Evolutionary conservation across 2,329 filamentous ascomycete genomes (phyloP), one percentile per base, ranked within the genome.

Genomic region (Tolypocladium amazonense): DNA sequence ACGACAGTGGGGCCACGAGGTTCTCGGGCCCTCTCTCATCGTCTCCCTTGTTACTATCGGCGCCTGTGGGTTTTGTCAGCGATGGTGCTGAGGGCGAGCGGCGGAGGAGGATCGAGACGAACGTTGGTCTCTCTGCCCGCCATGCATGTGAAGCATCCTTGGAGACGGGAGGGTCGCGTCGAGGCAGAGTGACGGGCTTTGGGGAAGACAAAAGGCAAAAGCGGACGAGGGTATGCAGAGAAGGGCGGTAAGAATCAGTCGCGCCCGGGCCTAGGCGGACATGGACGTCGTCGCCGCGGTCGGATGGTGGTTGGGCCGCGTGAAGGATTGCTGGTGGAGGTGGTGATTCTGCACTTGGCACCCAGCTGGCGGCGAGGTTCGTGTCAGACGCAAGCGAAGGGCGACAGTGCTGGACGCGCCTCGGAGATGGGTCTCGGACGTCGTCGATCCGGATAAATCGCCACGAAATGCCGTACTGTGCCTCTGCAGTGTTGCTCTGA

Each of bases 1-100:
- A 75, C 62, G 79, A 77, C 60, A 83, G 70, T 55, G 78, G 72
- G 50, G 77, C 73, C 59, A 75, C 67, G 62, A 81, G 75, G 68
- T 77, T 77, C 67, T 70, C 75, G 63, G 77, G 74, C 60, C 75
- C 78, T 67, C 74, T 74, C 68, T 73, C 69, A 60, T 71, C 69
- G 60, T 75, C 68, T 61, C 66, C 69, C 55, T 63, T 65, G 60
- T 66, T 67, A 60, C 68, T 69, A 62, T 74, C 71, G 66, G 67
- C 65, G 66, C 66, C 73, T 75, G 53, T n/a, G 56, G 58, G 56
- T 58, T n/a, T 62, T 63, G 60, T 66, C 68, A 64, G 68, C 63
- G 65, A 61, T 54, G 53, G 45, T 43, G 54, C 23, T 38, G 33
- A 35, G 33, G 56, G 43, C 33, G 27, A 20, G 39, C 8, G 8